phyloP scores from a whole-genome alignment of 2,329 filamentous ascomycete genomes.

The Penicillium sp. region DNA sequence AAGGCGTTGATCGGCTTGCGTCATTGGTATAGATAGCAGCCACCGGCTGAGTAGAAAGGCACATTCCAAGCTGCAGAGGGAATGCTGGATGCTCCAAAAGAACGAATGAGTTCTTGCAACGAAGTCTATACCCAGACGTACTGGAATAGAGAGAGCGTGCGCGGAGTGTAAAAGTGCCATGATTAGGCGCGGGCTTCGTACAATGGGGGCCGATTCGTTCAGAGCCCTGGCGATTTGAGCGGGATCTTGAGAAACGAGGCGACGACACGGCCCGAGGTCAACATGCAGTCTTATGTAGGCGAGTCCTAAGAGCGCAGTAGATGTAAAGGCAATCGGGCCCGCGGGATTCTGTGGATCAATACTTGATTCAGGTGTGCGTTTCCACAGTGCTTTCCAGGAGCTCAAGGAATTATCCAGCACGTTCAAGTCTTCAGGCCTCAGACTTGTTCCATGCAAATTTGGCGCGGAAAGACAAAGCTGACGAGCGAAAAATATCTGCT shows the following conservation, averaged over 20 bases:
- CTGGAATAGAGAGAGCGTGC: conserved; percentile 59
- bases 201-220: conserved; percentile 47
- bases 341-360: conserved; percentile 59
- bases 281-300: conserved; percentile 55
- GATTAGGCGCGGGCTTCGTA: conserved; percentile 52
- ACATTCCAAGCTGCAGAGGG: conserved; percentile 59
- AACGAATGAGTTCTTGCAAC: conserved; percentile 59
- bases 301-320: conserved; percentile 52
- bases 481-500: conserved; percentile 59
- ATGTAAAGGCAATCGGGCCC: conserved; percentile 59
- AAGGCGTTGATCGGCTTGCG: conserved; percentile 48
- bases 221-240: conserved; percentile 52
- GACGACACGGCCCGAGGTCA: conserved; percentile 53
- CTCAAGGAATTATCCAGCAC: conserved; percentile 53
- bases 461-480: conserved; percentile 54
- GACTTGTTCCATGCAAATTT: conserved; percentile 46
- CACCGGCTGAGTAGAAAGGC: conserved; percentile 55
- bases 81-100: conserved; percentile 62
- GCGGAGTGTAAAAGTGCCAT: conserved; percentile 59
- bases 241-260: conserved; percentile 54
- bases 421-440: conserved; percentile 51
- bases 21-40: conserved; percentile 50
- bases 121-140: conserved; percentile 58
- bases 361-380: conserved; percentile 57
- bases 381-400: conserved; percentile 60